A percentile compares a stretch with the other conserved stretches of the same genome.
These are phyloP conservation scores for Monilinia laxa DNA, from an alignment of 2,329 filamentous ascomycete species.

Conservation along the genomic window DNA sequence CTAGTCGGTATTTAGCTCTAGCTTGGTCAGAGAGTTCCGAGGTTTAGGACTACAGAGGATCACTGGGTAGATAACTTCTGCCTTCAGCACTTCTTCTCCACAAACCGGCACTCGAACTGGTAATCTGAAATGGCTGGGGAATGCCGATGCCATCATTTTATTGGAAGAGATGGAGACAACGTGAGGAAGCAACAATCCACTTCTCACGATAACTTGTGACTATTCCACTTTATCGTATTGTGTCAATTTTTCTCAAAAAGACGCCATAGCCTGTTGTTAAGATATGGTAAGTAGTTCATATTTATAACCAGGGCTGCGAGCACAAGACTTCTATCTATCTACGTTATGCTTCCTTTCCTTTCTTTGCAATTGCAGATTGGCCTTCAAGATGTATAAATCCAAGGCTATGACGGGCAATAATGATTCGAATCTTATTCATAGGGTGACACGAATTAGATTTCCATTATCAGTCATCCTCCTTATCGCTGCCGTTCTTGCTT, in stretches of 20 bases:
- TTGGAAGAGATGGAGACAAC: too few relatives aligned
- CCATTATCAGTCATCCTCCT: slow-evolving; percentile 32
- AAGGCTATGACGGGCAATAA: background rate
- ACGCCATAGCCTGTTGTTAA: background rate
- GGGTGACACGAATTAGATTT: slow-evolving; percentile 23
- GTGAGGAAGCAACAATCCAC: background rate
- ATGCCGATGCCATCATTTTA: too few relatives aligned
- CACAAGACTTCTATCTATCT: background rate
- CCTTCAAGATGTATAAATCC: slow-evolving; percentile 20
- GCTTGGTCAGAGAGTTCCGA: too few relatives aligned
- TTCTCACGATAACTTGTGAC: background rate
- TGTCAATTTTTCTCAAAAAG: background rate
- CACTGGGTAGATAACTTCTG: too few relatives aligned
- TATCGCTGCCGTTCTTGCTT: slow-evolving; percentile 28
- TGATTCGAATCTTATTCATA: background rate
- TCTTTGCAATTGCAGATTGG: background rate
- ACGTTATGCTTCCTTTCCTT: background rate
- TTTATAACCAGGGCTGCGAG: background rate
- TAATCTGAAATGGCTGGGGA: too few relatives aligned
- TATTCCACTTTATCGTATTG: background rate
- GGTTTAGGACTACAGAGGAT: background rate
- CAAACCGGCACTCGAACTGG: too few relatives aligned
- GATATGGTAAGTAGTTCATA: background rate
- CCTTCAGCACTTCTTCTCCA: too few relatives aligned
- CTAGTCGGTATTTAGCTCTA: too few relatives aligned